Evolutionary conservation across 495 filamentous ascomycete genomes (phyloP).

Genomic region (Xanthoparmelia taractica): DNA sequence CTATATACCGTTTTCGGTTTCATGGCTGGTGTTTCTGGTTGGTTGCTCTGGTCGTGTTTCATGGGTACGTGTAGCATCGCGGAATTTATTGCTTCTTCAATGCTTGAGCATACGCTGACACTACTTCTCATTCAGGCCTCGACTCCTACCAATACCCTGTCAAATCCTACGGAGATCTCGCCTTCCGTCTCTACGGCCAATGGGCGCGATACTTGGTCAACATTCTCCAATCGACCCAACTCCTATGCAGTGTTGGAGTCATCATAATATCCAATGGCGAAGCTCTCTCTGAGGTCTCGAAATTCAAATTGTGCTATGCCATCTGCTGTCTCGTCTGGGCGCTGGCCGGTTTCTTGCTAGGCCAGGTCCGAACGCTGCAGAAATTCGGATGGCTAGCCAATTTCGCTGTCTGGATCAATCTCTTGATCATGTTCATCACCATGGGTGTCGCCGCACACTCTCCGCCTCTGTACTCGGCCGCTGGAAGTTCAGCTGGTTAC

Average conservation of each 20-base stretch:
- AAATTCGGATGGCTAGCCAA: slow-evolving; percentile 55
- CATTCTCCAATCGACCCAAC: slow-evolving; percentile 44
- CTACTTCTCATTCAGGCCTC: slow-evolving; percentile 1
- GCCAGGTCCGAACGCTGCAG: slow-evolving; percentile 44
- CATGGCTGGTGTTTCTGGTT: slow-evolving; percentile 43
- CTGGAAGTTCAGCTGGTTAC: slow-evolving; percentile 31
- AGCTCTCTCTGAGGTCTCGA: slow-evolving; percentile 49
- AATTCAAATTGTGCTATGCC: slow-evolving; percentile 36
- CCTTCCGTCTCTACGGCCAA: slow-evolving; percentile 48
- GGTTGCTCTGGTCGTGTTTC: slow-evolving; percentile 50
- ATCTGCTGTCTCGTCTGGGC: slow-evolving; percentile 37
- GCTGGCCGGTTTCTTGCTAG: slow-evolving; percentile 34
- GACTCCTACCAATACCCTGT: slow-evolving; percentile 43
- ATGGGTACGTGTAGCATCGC: slow-evolving; percentile 45
- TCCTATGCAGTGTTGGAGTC: slow-evolving; percentile 46
- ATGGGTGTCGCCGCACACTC: slow-evolving; percentile 39
- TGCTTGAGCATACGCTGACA: not conserved
- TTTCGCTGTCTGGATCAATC: slow-evolving; percentile 48
- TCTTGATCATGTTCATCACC: slow-evolving; percentile 44
- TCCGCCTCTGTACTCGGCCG: slow-evolving; percentile 40
- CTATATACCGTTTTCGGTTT: slow-evolving; percentile 33
- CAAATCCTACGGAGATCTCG: slow-evolving; percentile 51
- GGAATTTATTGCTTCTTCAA: not conserved
- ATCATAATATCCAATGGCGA: slow-evolving; percentile 50
- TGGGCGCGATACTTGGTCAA: slow-evolving; percentile 51